Base-by-base conservation (phyloP, 257 asterid species). In the Thymus mandschuricus region DNA sequence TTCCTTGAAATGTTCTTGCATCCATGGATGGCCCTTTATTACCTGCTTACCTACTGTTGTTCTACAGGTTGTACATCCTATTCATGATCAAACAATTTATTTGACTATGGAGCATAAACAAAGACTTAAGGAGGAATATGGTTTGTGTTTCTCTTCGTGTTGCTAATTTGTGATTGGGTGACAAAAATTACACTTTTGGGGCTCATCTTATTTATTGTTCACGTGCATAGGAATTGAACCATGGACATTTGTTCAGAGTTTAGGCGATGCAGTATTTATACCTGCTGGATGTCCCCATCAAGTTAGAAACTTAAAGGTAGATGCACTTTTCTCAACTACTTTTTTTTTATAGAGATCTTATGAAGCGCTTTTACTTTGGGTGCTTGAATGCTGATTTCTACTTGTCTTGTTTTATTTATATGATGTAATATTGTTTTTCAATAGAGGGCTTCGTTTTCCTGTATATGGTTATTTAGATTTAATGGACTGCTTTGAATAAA, bases 231-330 rank as follows among this genome's bases (percentile, higher is more conserved):
- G 97, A 59, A 81, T 92, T 33, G 98, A 92, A 74, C 92, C 98
- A 33, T 92, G 98, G 98, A 88, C 97, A 29, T 92, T 92, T 60
- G 76, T 89, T 69, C 98, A 92, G 82, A 88, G 81, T 50, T 55
- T 88, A 60, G 98, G 96, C 10, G 98, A 92, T 74, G 98, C 98
- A 34, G 96, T 92, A 63, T 80, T 89, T 58, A 86, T 92, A 74
- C 98, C 98, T 70, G 97, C 97, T 1, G 97, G 98, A 40, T 92
- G 98, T 71, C 97, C 98, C 64, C 96, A 92, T 78, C 98, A 92
- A 87, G 96, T 92, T 69, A 81, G 98, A 79, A 92, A 92, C 77
- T 81, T 92, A 57, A 90, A 88, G 97, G 96, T 92, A 78, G 29
- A 11, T 35, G 57, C 64, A 13, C 34, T 74, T 65, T 66, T 11